Percentiles rank a stretch among this genome's conserved stretches.
phyloP scores from a whole-genome alignment of 1,139 yeast species.

The Geotrichum macrosporum region DNA sequence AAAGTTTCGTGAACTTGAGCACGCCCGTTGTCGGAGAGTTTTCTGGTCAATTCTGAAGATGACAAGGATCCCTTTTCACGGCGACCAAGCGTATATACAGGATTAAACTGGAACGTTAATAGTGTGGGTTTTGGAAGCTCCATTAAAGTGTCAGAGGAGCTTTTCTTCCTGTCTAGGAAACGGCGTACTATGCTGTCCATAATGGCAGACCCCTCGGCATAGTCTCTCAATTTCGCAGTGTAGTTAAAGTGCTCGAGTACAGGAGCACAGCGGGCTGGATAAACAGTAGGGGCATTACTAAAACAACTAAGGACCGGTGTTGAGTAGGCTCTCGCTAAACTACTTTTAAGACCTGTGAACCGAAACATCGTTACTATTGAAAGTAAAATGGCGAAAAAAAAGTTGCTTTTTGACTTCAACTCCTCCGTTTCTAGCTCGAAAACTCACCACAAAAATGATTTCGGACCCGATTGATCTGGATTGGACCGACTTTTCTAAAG shows the following conservation, averaged over 20 bases:
- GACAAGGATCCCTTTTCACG: conserved; percentile 56
- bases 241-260: conserved; percentile 17
- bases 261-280: conserved; percentile 6
- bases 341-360: too few species aligned
- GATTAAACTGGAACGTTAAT: conserved; percentile 74
- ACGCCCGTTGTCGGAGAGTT: conserved; percentile 30
- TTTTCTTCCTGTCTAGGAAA: conserved; percentile 50
- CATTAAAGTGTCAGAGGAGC: conserved; percentile 11
- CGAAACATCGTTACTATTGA: too few species aligned
- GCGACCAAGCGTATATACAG: conserved; percentile 87
- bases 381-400: background rate
- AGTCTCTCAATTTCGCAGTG: conserved; percentile 8
- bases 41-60: conserved; percentile 30
- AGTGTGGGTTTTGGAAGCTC: conserved; percentile 54
- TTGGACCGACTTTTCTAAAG: background rate
- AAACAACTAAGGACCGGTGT: conserved; percentile 13
- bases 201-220: conserved; percentile 34
- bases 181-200: conserved; percentile 62
- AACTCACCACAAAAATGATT: background rate
- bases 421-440: background rate
- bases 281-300: conserved; percentile 7
- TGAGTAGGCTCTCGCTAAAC: background rate
- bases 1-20: conserved; percentile 66
- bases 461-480: background rate
- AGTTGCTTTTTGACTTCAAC: too few species aligned